Evolutionary conservation across 495 filamentous ascomycete species (phyloP), one percentile per base, ranked within the genome.

Genomic region (Daldinia bambusicola): DNA sequence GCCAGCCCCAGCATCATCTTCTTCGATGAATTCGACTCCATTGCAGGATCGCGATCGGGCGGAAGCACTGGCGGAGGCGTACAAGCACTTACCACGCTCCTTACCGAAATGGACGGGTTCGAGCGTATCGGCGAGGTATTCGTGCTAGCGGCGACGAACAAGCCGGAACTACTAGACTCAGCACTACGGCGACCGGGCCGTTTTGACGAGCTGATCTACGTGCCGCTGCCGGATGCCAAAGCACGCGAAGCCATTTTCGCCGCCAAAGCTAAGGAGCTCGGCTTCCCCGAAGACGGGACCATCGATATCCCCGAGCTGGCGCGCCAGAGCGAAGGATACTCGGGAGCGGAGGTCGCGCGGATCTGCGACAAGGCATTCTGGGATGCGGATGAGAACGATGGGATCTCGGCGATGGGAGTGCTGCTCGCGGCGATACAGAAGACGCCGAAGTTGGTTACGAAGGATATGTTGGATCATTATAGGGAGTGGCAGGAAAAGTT

Each of bases 101-200:
- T 99, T 8, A 98, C 94, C 71, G 95, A 99, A 77, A 95, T 99
- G 91, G 95, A 98, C 75, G 95, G 95, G 20, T 95, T 99, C 70
- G 92, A 97, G 74, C 86, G 89, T 32, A 80, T 97, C 40, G 89
- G 90, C 62, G 92, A 90, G 60, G 94, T 99, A 2, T 86, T 94
- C 55, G 90, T 98, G 12, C 86, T 99, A n/a, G 95, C 93, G 3
- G 95, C 95, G 0, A 99, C 95, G 10, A 99, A 99, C 77, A 89
- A 92, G 57, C 95, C 95, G 0, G 92, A 97, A 73, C 82, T 89
- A 12, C 85, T 99, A 13, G 95, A 99, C 76, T 88, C 91, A 6
- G 95, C 95, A 10, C 82, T 99, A 41, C 89, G 97, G 73, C 89
- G 95, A 10, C 92, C 94, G 4, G 95, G 95, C 5, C 86, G 95